phyloP scores from a whole-genome alignment of 768 basidiomycete species.

The Mycena epipterygia region DNA sequence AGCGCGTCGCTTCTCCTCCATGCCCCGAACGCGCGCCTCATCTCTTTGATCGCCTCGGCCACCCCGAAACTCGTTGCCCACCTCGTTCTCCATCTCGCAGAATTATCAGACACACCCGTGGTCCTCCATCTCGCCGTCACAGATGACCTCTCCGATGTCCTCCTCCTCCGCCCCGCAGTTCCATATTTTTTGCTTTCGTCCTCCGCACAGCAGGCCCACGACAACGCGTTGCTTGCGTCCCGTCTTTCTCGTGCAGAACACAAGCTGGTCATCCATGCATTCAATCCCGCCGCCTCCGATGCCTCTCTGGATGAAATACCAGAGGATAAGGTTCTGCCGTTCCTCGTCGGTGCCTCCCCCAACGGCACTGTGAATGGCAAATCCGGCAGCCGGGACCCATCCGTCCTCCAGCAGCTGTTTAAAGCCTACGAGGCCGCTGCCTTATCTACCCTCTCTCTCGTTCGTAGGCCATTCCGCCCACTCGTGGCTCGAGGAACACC shows the following conservation, averaged over 20 bases:
- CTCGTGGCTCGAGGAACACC: conserved; percentile 64
- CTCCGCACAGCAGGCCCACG: conserved; percentile 85
- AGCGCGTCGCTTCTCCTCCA: conserved; percentile 69
- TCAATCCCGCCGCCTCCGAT: conserved; percentile 62
- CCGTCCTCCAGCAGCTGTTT: conserved; percentile 50
- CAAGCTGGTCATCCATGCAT: conserved; percentile 89
- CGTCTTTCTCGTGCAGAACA: conserved; percentile 78
- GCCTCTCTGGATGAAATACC: conserved; percentile 64
- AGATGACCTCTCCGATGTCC: conserved; percentile 79
- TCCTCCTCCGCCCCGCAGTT: conserved; percentile 82
- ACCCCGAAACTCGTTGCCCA: conserved; percentile 66
- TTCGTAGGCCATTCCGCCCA: conserved; percentile 73
- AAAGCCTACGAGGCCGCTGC: conserved; percentile 79
- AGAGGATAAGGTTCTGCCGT: conserved; percentile 71
- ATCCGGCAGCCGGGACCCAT: conserved; percentile 24
- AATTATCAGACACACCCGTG: conserved; percentile 74
- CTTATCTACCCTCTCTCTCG: conserved; percentile 71
- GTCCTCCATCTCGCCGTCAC: conserved; percentile 79
- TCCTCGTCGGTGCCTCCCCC: conserved; percentile 59
- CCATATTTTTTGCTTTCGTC: conserved; percentile 88
- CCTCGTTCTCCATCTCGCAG: conserved; percentile 77
- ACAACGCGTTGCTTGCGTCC: conserved; percentile 90
- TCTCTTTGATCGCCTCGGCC: conserved; percentile 70
- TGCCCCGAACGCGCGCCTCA: conserved; percentile 55
- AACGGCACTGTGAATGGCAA: conserved; percentile 32